Evolutionary conservation across 768 basidiomycete genomes (phyloP), one percentile per base, ranked within the genome.

Genomic region (Amanita subjunquillea): DNA sequence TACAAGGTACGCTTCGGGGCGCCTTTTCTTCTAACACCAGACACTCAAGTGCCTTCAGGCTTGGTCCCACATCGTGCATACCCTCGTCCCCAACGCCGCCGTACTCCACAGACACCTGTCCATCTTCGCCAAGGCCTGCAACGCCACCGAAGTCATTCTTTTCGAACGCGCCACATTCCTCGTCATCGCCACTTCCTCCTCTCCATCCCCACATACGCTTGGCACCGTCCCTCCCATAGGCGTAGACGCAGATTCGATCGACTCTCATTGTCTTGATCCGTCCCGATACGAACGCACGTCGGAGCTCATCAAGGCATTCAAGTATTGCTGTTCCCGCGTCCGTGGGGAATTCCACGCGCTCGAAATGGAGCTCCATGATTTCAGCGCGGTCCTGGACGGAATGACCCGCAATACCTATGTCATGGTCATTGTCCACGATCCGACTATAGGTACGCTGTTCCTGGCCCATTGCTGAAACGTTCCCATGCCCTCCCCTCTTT

Each of bases 101-200:
- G 82, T 91, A 42, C 84, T 99, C 38, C 83, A 87, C 2, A 83
- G 78, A 56, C 93, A 98, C 59, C 79, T 99, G 15, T 79, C 83
- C 6, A 89, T 83, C 47, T 87, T 98, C 55, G 88, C 93, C 12
- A 76, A 82, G 44, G 83, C 91, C 1, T 93, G 92, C 64, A 85
- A 79, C 56, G 93, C 94, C 5, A 88, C 87, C 0, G 96, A 99
- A 67, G 91, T 92, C 53, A 85, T 98, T 60, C 80, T 97, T 38
- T 98, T 99, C 60, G 96, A 99, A 64, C 86, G 91, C 48, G 94
- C 93, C 7, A 98, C 96, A 30, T 98, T 98, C 72, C 86, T 99
- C 50, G 94, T 99, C 59, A 93, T 99, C 57, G 92, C 95, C 4
- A 88, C 88, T 2, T 87, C 87, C 20, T 78, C 67, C 59, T 72